Conservation (phyloP, 106 monocot species). For the Triglochin maritima region DNA sequence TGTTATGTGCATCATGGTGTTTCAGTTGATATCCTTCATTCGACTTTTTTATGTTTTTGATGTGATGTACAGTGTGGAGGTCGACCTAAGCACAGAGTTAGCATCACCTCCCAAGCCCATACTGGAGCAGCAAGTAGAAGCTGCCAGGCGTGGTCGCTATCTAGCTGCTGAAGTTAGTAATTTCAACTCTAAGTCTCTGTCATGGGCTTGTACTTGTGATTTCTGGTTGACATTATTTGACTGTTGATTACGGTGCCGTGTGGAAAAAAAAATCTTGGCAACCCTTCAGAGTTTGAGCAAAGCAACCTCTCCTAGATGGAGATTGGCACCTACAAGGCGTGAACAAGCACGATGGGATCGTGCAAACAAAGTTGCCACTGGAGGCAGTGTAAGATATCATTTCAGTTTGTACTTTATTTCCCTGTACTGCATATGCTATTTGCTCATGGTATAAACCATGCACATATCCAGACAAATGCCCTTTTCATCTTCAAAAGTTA, state of each 20-base stretch:
- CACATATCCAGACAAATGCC: not conserved
- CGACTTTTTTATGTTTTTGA: not conserved
- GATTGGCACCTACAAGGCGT: slow-evolving; percentile 60
- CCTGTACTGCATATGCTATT: not conserved
- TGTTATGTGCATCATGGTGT: not conserved
- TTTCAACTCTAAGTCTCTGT: not conserved
- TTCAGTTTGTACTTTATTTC: not conserved
- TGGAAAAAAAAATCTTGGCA: not conserved
- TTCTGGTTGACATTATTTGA: not conserved
- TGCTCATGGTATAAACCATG: not conserved
- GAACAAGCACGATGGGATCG: slow-evolving; percentile 86
- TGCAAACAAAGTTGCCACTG: slow-evolving; percentile 64
- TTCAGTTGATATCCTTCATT: not conserved
- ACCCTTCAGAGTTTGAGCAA: slow-evolving; percentile 27
- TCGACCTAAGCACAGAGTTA: slow-evolving; percentile 81
- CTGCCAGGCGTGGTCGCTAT: slow-evolving; percentile 62
- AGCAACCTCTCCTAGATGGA: slow-evolving; percentile 59
- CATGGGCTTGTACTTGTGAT: not conserved
- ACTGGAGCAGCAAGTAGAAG: slow-evolving; percentile 80
- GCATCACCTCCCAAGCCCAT: slow-evolving; percentile 45
- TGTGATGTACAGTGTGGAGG: slow-evolving; percentile 37
- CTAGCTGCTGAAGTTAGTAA: slow-evolving; percentile 35
- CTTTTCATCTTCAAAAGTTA: no score
- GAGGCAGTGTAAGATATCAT: slow-evolving; percentile 47
- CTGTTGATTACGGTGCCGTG: not conserved